Percentiles rank a stretch among this genome's conserved stretches.
These are phyloP conservation scores for Aspergillus homomorphus DNA, from an alignment of 495 filamentous ascomycete species.

Conservation along the genomic window DNA sequence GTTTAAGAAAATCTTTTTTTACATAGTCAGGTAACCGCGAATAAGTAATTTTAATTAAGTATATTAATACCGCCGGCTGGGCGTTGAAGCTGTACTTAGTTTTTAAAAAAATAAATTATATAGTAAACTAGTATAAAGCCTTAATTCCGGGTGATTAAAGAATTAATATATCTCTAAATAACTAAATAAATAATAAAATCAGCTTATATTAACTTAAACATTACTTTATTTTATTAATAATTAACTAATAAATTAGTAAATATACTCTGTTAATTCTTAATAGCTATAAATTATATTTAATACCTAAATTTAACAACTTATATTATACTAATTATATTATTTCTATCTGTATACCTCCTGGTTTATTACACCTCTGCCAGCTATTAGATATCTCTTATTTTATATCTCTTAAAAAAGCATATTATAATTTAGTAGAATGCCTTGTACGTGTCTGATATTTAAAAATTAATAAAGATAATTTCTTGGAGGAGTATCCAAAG, in stretches of 20 bases:
- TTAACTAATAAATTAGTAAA: neutral
- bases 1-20: too few species aligned
- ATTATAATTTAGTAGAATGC: neutral
- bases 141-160: neutral
- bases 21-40: too few species aligned
- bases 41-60: too few species aligned
- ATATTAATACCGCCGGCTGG: neutral
- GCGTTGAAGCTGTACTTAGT: neutral
- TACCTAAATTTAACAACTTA: neutral
- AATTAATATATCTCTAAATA: neutral
- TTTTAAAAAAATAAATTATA: slow-evolving; percentile 1
- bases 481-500: too few species aligned
- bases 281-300: neutral
- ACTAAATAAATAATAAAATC: neutral
- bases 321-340: neutral
- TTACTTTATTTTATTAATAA: neutral
- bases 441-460: neutral
- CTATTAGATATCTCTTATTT: neutral
- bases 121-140: neutral
- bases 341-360: neutral
- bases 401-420: neutral
- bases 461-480: too few species aligned
- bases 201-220: neutral
- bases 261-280: slow-evolving; percentile 1
- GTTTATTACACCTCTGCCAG: neutral